Evolutionary conservation across 2,329 filamentous ascomycete genomes (phyloP).

Genomic region (Pyricularia sp.): DNA sequence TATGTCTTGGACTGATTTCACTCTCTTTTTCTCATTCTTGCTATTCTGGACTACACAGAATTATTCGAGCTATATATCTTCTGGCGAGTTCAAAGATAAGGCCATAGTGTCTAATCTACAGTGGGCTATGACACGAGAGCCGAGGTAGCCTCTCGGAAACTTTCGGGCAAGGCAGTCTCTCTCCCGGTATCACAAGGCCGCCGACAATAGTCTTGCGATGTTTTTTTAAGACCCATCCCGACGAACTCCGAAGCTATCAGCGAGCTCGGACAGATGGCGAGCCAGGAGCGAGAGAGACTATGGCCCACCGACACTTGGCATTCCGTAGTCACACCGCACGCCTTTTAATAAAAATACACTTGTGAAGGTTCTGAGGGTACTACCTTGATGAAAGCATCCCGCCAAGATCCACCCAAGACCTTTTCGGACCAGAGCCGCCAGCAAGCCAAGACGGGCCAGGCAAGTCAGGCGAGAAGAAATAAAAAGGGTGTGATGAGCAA

Average conservation of each 20-base stretch:
- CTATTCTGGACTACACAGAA: not conserved
- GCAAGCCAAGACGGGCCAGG: not conserved
- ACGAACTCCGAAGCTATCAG: not conserved
- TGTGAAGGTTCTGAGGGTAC: no score
- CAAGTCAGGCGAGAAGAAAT: not conserved
- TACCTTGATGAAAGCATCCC: not conserved
- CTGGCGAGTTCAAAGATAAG: not conserved
- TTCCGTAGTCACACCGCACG: not conserved
- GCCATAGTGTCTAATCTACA: not conserved
- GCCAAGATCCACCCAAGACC: not conserved
- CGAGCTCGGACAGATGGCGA: not conserved
- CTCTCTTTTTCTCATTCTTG: not conserved
- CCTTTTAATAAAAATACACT: no score
- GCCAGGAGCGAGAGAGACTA: not conserved
- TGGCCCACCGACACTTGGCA: not conserved
- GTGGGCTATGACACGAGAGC: not conserved
- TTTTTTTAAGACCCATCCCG: not conserved
- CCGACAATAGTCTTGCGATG: not conserved
- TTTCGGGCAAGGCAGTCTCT: not conserved
- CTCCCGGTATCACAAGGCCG: not conserved
- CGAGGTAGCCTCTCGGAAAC: not conserved
- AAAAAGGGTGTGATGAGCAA: not conserved
- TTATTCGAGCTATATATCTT: not conserved
- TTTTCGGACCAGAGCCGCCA: not conserved
- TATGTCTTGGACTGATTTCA: not conserved